Conservation (phyloP, 176 grass and related monocot genomes). For the Metroxylon sagu region DNA sequence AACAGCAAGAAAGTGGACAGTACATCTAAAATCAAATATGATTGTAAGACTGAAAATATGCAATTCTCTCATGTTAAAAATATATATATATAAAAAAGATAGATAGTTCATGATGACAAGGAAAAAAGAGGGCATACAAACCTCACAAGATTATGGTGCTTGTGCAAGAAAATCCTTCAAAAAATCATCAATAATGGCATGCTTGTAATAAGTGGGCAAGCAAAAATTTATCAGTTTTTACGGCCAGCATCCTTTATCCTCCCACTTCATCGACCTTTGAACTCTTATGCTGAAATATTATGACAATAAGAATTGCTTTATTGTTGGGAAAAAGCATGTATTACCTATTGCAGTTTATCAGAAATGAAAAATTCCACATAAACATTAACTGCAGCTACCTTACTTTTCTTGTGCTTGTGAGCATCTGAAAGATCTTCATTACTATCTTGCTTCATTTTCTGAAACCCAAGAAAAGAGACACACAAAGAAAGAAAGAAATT, state of each 20-base stretch:
- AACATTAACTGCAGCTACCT: slow-evolving; percentile 21
- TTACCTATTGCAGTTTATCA: neutral
- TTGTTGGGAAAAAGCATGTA: slow-evolving; percentile 15
- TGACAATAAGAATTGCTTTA: neutral
- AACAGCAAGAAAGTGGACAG: too few species aligned
- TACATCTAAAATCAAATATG: too few species aligned
- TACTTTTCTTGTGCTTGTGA: slow-evolving; percentile 71
- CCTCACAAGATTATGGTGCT: too few species aligned
- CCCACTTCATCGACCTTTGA: slow-evolving; percentile 46
- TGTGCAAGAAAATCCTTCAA: too few species aligned
- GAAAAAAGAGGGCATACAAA: too few species aligned
- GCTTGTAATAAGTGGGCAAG: too few species aligned
- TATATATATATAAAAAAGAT: too few species aligned
- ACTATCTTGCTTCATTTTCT: slow-evolving; percentile 63
- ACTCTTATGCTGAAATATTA: slow-evolving; percentile 44
- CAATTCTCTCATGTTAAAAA: too few species aligned
- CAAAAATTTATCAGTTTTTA: too few species aligned
- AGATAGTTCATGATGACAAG: too few species aligned
- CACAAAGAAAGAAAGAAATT: neutral
- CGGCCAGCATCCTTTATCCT: neutral
- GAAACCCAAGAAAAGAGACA: neutral
- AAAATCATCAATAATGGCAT: too few species aligned
- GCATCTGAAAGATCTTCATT: slow-evolving; percentile 35
- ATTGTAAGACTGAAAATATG: too few species aligned
- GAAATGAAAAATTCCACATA: slow-evolving; percentile 14